Base-by-base conservation (phyloP, 371 early-diverging fungal genomes). In the Smittium mucronatum region DNA sequence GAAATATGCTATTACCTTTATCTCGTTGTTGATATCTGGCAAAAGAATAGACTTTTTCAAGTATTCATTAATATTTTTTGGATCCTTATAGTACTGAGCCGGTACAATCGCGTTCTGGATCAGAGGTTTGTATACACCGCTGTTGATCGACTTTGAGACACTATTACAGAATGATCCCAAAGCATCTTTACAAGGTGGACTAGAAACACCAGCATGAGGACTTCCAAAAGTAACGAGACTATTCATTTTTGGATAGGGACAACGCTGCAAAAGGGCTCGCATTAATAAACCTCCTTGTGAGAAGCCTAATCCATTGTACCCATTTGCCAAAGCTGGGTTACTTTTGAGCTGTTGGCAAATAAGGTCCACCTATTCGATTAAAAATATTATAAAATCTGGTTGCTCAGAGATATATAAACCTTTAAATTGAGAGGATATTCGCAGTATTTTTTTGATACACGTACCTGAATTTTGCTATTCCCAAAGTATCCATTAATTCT, bases 261-360 rank as follows among this genome's bases (percentile, higher is more conserved):
- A 97, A 61, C 87, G 81, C 75, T 97, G 83, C 11, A 90, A 85
- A 64, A 90, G 88, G 0, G 87, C 90, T 17, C 96, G 78, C 35
- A 81, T 63, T 60, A 89, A 88, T 66, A 85, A 80, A 1, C 89
- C 89, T 58, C 88, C 89, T 75, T 96, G 97, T 2, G 94, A 94
- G 78, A 97, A 94, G n/a, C 97, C 97, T 66, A 97, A 80, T 32
- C 91, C 90, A 76, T 95, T 89, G 77, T 92, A 93, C 0, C 93
- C 94, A 63, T 79, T 68, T 31, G 74, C 32, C 16, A 95, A 83
- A 65, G 86, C 83, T 2, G 76, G 75, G 34, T 87, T 81, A 17
- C 35, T 71, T 1, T 75, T 66, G 57, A 92, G 74, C 64, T 87
- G 81, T 1, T 80, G 66, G 70, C 89, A 90, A 0, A 88, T 87